These are phyloP conservation scores for Coemansia erecta DNA, from an alignment of 192 early-diverging fungal genomes.

Conservation along the genomic window DNA sequence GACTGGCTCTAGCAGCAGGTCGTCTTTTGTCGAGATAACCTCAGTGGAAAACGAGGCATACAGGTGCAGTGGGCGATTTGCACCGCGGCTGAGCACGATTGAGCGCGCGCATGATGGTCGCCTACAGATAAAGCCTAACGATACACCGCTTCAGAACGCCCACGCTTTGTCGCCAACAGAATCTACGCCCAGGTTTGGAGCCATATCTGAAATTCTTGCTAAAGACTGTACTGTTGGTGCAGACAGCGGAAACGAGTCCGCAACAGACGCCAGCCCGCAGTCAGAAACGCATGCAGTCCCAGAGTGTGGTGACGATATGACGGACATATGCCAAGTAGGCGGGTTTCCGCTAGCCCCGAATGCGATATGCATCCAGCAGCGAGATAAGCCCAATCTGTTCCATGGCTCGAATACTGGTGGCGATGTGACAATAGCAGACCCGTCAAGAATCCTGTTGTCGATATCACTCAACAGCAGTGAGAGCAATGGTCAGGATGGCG, in stretches of 20 bases:
- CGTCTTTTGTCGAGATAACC: constrained; percentile 16
- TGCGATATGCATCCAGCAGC: no score
- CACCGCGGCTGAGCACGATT: constrained; percentile 43
- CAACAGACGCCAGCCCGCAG: constrained; percentile 4
- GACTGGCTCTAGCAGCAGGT: constrained; percentile 13
- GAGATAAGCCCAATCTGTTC: no score
- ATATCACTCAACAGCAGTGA: no score
- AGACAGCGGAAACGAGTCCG: constrained; percentile 12
- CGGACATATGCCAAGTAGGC: constrained; percentile 1
- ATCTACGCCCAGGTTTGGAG: not conserved
- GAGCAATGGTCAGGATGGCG: no score
- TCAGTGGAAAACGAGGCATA: constrained; percentile 23
- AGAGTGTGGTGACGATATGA: not conserved
- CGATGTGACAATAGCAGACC: no score
- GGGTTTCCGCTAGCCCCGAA: constrained; percentile 11
- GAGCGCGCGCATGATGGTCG: constrained; percentile 38
- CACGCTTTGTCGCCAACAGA: not conserved
- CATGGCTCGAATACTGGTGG: no score
- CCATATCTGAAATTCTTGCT: not conserved
- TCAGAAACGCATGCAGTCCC: not conserved
- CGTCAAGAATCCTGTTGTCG: no score
- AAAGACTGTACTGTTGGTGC: not conserved
- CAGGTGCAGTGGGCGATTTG: constrained; percentile 26
- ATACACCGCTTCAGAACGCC: not conserved
- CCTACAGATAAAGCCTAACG: constrained; percentile 25